Percentiles rank a stretch among this genome's conserved stretches.
Conservation (phyloP, 371 early-diverging fungal species). For the Mortierella sp. region DNA sequence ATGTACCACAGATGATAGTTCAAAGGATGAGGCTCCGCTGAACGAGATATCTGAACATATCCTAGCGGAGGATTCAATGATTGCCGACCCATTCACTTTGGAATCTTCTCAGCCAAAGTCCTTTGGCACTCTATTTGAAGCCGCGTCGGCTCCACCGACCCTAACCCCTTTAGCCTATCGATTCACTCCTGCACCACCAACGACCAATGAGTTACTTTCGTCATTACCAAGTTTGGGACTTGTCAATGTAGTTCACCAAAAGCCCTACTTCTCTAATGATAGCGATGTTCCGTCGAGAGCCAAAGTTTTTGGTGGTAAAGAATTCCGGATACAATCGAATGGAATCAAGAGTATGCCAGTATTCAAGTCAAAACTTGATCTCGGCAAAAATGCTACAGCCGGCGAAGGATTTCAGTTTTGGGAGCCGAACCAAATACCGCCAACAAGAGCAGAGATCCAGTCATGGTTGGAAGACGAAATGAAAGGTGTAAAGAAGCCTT, state of each 20-base stretch:
- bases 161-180: not conserved
- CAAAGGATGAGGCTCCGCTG: not conserved
- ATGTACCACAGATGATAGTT: not conserved
- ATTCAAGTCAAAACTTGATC: constrained; percentile 16
- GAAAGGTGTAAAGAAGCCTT: constrained; percentile 4
- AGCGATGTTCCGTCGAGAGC: constrained; percentile 64
- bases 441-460: constrained; percentile 10
- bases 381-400: not conserved
- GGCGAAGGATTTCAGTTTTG: constrained; percentile 37
- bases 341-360: constrained; percentile 25
- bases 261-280: constrained; percentile 74
- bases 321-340: constrained; percentile 61
- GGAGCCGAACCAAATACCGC: constrained; percentile 37
- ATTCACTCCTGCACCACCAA: constrained; percentile 31
- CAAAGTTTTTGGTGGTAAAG: constrained; percentile 68
- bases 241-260: constrained; percentile 62
- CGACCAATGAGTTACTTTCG: constrained; percentile 13
- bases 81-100: not conserved
- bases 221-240: constrained; percentile 51
- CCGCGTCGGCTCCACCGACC: not conserved
- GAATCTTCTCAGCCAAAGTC: not conserved
- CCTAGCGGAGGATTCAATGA: constrained; percentile 31
- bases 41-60: not conserved
- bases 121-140: not conserved
- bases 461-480: constrained; percentile 38